phyloP scores from a whole-genome alignment of 2,329 filamentous ascomycete species.

The Sclerotinia subarctica region DNA sequence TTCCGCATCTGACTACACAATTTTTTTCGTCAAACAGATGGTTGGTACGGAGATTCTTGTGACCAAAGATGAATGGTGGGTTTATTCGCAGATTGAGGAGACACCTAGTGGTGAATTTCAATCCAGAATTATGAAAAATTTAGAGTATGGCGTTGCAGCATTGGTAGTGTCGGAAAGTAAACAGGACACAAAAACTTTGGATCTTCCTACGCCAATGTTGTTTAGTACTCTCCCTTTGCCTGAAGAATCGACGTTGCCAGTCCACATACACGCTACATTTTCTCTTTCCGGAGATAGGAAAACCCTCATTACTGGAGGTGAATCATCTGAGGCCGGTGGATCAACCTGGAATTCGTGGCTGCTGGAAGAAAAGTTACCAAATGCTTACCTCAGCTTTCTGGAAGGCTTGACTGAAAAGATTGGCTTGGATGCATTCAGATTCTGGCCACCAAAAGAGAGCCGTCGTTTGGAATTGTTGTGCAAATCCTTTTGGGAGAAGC shows the following conservation, averaged over 20 bases:
- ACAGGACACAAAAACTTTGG: neutral
- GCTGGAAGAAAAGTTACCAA: constrained; percentile 27
- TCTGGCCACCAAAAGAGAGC: constrained; percentile 29
- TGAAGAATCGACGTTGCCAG: constrained; percentile 30
- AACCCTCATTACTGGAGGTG: constrained; percentile 29
- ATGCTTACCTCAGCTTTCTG: constrained; percentile 34
- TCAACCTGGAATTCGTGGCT: constrained; percentile 34
- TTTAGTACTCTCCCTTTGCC: constrained; percentile 32
- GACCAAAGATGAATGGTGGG: constrained; percentile 28
- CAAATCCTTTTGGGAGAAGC: constrained; percentile 29
- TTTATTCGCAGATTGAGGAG: constrained; percentile 26
- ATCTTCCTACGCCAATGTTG: constrained; percentile 21
- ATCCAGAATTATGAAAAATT: constrained; percentile 28
- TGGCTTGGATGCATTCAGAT: constrained; percentile 24
- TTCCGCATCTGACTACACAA: constrained; percentile 12
- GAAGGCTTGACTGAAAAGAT: constrained; percentile 22
- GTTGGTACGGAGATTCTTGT: neutral
- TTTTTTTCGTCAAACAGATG: constrained; percentile 22
- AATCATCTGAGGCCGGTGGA: constrained; percentile 22
- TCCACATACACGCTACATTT: constrained; percentile 38
- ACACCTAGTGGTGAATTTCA: constrained; percentile 21
- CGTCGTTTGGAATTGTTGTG: constrained; percentile 24
- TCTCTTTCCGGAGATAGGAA: constrained; percentile 35
- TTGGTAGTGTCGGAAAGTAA: constrained; percentile 21
- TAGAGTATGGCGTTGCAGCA: constrained; percentile 31